Conservation (phyloP, 148 eudicot species). For the Amaranthus palmeri region DNA sequence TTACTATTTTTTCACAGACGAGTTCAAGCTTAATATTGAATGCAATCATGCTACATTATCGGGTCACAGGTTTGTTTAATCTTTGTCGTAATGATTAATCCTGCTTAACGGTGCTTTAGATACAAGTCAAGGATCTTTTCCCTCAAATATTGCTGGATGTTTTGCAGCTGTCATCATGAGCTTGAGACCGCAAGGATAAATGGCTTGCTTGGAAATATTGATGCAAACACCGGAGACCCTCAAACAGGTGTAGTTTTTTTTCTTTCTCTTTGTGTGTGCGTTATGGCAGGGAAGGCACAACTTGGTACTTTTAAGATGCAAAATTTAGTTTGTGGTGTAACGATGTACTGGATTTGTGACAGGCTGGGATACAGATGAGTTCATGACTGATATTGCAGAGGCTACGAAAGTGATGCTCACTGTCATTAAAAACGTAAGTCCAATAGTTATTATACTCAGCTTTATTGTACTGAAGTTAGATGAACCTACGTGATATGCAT, state of each 20-base stretch:
- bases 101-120: neutral
- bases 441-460: neutral
- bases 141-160: conserved; percentile 1
- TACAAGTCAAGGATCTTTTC: neutral
- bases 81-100: neutral
- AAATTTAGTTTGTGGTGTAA: conserved; percentile 2
- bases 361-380: conserved; percentile 99
- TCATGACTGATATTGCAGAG: conserved; percentile 78
- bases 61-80: conserved; percentile 75
- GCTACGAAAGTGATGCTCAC: conserved; percentile 90
- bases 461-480: neutral
- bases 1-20: conserved; percentile 41
- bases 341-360: conserved; percentile 16
- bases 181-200: conserved; percentile 95
- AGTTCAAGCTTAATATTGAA: conserved; percentile 86
- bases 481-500: too few species aligned
- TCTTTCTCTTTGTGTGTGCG: neutral
- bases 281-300: neutral
- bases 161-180: conserved; percentile 91
- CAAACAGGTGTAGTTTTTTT: conserved; percentile 51
- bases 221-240: conserved; percentile 96
- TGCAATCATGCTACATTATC: conserved; percentile 98
- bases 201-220: conserved; percentile 92
- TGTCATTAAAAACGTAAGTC: conserved; percentile 81
- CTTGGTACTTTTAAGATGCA: conserved; percentile 3